Conservation (phyloP, 805 yeast species). For the Wickerhamomyces tratensis region DNA sequence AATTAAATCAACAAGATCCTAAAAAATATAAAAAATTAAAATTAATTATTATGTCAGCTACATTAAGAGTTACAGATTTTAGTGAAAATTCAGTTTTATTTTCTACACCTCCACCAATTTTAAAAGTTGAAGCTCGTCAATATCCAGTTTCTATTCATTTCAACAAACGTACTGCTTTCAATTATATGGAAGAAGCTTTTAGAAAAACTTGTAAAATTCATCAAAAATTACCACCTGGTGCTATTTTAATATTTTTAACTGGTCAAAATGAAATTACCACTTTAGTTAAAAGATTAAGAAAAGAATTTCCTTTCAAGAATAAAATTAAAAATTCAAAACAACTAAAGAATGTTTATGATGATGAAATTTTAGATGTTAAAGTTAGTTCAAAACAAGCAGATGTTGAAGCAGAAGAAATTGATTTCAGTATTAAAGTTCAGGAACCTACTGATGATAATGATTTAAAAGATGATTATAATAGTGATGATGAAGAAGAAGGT, state of each 20-base stretch:
- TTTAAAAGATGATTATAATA: constrained; percentile 27
- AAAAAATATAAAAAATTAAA: constrained; percentile 52
- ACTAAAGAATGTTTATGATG: constrained; percentile 18
- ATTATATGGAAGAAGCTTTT: constrained; percentile 82
- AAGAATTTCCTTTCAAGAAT: constrained; percentile 52
- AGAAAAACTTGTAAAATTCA: constrained; percentile 84
- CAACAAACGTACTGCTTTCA: constrained; percentile 64
- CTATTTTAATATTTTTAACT: constrained; percentile 82
- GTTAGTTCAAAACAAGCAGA: constrained; percentile 52
- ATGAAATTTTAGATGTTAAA: constrained; percentile 32
- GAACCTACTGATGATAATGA: constrained; percentile 25
- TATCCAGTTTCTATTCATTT: constrained; percentile 91
- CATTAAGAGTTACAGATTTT: constrained; percentile 87
- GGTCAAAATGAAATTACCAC: constrained; percentile 88
- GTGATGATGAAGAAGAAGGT: constrained; percentile 35
- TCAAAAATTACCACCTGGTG: constrained; percentile 81
- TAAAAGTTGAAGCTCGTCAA: constrained; percentile 88
- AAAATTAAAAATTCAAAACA: constrained; percentile 12
- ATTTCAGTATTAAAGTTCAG: constrained; percentile 42
- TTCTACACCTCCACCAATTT: constrained; percentile 68
- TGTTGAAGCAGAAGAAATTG: constrained; percentile 84
- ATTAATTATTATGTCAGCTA: constrained; percentile 93
- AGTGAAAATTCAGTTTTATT: constrained; percentile 73
- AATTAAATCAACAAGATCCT: constrained; percentile 39
- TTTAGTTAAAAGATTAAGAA: constrained; percentile 59